Conservation (phyloP, 495 filamentous ascomycete species). For the Chaetomium cochliodes region DNA sequence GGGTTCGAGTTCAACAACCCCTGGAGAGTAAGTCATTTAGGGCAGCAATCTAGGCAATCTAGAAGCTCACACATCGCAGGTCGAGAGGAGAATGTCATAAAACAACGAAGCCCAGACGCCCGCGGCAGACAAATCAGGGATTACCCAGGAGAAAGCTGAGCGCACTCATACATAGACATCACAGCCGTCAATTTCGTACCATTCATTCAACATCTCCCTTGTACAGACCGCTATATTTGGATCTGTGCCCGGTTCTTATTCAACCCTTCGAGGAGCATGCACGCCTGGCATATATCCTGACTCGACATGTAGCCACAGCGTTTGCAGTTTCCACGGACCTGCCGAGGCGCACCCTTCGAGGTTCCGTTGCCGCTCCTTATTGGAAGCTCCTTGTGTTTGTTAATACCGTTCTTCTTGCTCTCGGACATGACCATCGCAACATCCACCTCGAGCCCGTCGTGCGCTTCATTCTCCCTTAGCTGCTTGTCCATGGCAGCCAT, state of each 20-base stretch:
- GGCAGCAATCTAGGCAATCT: too few relatives aligned
- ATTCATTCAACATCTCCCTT: conserved; percentile 1
- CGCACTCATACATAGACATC: background rate
- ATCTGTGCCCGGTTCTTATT: conserved; percentile 88
- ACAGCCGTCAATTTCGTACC: conserved; percentile 3
- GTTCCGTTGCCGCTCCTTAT: conserved; percentile 21
- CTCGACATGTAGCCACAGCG: conserved; percentile 94
- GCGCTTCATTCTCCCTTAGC: conserved; percentile 65
- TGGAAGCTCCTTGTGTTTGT: conserved; percentile 24
- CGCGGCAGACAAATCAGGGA: background rate
- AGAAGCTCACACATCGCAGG: conserved; percentile 37
- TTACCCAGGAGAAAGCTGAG: background rate
- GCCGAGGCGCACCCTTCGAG: conserved; percentile 43
- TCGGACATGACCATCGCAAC: conserved; percentile 49
- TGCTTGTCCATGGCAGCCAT: conserved; percentile 92
- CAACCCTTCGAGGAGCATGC: conserved; percentile 81
- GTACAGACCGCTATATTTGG: conserved; percentile 50
- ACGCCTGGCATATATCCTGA: conserved; percentile 93
- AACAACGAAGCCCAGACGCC: conserved; percentile 4
- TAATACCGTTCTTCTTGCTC: conserved; percentile 6
- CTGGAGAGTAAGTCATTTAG: conserved; percentile 62
- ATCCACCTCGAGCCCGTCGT: conserved; percentile 67
- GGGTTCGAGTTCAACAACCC: conserved; percentile 95
- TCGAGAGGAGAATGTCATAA: conserved; percentile 53
- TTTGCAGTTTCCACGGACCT: conserved; percentile 80